phyloP scores from a whole-genome alignment of 2,329 filamentous ascomycete genomes.

The Penicillium sp. region DNA sequence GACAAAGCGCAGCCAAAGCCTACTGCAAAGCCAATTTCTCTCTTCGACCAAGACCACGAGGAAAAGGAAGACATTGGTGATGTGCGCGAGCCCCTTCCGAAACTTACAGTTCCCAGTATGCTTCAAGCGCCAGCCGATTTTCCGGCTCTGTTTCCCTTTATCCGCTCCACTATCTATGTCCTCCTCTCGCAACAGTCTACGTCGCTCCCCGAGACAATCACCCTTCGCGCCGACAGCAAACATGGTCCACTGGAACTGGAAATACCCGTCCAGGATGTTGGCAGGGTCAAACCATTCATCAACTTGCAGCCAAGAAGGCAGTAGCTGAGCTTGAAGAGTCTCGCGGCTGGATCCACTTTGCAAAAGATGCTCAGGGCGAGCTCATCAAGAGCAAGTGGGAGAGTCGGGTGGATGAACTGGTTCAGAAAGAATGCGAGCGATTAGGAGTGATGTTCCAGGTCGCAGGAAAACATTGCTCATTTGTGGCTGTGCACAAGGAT shows the following conservation, averaged over 20 bases:
- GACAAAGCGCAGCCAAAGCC: background rate
- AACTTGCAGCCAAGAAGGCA: slow-evolving; percentile 8
- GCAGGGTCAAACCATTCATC: slow-evolving; percentile 5
- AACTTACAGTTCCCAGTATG: background rate
- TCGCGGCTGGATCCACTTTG: slow-evolving; percentile 9
- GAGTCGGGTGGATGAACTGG: background rate
- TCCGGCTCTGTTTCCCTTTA: background rate
- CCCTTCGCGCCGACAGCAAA: background rate
- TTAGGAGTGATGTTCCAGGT: slow-evolving; percentile 3
- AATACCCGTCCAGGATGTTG: background rate
- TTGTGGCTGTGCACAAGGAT: slow-evolving; percentile 1
- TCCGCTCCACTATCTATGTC: background rate
- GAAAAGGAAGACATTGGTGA: background rate
- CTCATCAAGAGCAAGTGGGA: background rate
- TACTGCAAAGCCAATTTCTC: background rate
- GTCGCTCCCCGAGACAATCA: background rate
- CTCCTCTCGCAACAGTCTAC: background rate
- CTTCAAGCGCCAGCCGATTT: background rate
- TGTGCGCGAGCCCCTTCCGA: background rate
- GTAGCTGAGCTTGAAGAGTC: slow-evolving; percentile 11
- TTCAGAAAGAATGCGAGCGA: background rate
- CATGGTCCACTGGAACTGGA: background rate
- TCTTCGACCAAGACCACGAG: background rate
- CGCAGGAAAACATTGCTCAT: slow-evolving; percentile 6
- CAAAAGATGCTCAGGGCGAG: background rate